A percentile compares a stretch with the other conserved stretches of the same genome.
phyloP scores from a whole-genome alignment of 2,329 filamentous ascomycete species.

The Aspergillus terreus region DNA sequence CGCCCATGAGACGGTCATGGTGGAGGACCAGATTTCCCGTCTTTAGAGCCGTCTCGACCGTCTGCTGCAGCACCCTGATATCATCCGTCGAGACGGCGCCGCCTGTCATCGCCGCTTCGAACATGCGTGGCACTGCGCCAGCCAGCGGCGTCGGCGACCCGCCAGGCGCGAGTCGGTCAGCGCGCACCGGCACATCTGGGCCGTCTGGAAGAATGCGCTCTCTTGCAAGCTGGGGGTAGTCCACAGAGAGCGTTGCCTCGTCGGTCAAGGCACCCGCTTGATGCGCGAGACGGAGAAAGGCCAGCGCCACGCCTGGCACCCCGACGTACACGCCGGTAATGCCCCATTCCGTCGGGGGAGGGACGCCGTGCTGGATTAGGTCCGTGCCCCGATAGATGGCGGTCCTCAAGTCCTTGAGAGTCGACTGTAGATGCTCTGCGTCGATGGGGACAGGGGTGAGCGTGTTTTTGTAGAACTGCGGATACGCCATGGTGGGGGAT shows the following conservation, averaged over 20 bases:
- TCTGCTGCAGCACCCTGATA: constrained; percentile 25
- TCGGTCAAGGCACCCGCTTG: neutral
- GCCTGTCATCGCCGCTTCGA: constrained; percentile 14
- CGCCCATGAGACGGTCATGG: constrained; percentile 26
- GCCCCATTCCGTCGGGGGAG: neutral
- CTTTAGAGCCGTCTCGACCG: constrained; percentile 25
- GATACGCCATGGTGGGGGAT: neutral
- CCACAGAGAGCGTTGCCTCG: neutral
- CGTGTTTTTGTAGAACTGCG: neutral
- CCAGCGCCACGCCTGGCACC: neutral
- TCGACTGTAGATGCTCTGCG: neutral
- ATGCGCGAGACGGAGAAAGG: neutral
- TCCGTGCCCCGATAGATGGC: neutral
- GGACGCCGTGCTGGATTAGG: neutral
- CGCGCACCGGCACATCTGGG: neutral
- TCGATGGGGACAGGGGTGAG: neutral
- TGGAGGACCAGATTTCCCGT: constrained; percentile 26
- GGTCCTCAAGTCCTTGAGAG: neutral
- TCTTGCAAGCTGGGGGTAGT: neutral
- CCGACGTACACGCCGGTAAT: neutral
- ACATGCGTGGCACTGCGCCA: constrained; percentile 20
- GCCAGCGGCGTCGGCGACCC: neutral
- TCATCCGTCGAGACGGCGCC: constrained; percentile 23
- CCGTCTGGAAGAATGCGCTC: neutral
- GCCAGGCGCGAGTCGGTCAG: neutral